phyloP scores from a whole-genome alignment of 2,329 filamentous ascomycete genomes.

The Xylariaceae sp. region DNA sequence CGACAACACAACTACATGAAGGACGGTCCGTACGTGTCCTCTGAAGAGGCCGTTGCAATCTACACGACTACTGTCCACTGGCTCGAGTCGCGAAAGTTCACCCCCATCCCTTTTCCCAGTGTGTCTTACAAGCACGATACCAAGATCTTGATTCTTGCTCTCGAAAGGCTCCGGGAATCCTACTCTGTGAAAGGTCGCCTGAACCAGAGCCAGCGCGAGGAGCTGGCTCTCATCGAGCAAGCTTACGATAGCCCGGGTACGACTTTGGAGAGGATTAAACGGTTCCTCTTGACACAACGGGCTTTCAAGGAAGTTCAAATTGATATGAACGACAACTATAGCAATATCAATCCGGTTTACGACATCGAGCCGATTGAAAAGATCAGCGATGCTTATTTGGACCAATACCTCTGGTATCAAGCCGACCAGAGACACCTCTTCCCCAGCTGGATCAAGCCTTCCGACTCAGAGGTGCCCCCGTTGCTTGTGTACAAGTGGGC shows the following conservation, averaged over 20 bases:
- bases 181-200: slow-evolving; percentile 96
- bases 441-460: slow-evolving; percentile 98
- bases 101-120: slow-evolving; percentile 95
- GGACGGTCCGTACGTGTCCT: slow-evolving; percentile 95
- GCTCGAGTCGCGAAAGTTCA: slow-evolving; percentile 97
- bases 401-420: slow-evolving; percentile 99
- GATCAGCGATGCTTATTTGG: slow-evolving; percentile 96
- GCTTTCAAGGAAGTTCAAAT: slow-evolving; percentile 99
- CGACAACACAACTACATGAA: slow-evolving; percentile 99
- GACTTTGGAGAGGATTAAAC: slow-evolving; percentile 91
- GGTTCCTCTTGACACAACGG: slow-evolving; percentile 90
- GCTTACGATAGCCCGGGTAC: slow-evolving; percentile 97
- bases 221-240: slow-evolving; percentile 93
- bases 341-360: slow-evolving; percentile 96
- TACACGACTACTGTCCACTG: slow-evolving; percentile 99
- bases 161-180: slow-evolving; percentile 87
- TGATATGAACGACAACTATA: slow-evolving; percentile 99
- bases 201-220: slow-evolving; percentile 96
- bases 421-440: slow-evolving; percentile 95
- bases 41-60: slow-evolving; percentile 95
- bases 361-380: slow-evolving; percentile 99
- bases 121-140: slow-evolving; percentile 99
- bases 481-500: slow-evolving; percentile 97
- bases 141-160: slow-evolving; percentile 91
- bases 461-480: slow-evolving; percentile 93